Conservation (phyloP, 345 rosid species). For the Aegle marmelos region DNA sequence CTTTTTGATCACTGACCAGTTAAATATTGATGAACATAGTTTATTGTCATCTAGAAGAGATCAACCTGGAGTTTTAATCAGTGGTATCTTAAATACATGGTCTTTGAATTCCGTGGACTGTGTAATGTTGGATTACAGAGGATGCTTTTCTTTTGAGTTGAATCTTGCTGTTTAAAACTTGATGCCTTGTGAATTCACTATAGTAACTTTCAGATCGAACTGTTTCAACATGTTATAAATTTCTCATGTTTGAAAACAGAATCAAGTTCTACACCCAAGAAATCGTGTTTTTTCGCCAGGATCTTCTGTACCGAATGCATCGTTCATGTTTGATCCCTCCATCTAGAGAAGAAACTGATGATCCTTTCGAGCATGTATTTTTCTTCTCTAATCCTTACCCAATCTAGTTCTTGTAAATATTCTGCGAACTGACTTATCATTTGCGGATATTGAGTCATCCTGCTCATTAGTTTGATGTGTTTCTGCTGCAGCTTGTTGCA, state of each 20-base stretch:
- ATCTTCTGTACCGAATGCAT: constrained; percentile 86
- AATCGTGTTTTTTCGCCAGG: constrained; percentile 85
- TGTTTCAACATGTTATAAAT: constrained; percentile 1
- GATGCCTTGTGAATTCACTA: constrained; percentile 3
- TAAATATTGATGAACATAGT: constrained; percentile 2
- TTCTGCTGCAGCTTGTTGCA: constrained; percentile 73
- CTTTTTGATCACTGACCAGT: not conserved
- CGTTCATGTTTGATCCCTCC: constrained; percentile 89
- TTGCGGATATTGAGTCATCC: not conserved
- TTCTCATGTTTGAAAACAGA: constrained; percentile 44
- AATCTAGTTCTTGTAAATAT: not conserved
- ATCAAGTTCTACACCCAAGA: constrained; percentile 86
- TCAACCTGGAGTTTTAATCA: too few species aligned
- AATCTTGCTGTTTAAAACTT: not conserved
- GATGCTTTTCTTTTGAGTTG: not conserved
- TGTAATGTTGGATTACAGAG: not conserved
- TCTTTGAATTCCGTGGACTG: constrained; percentile 4
- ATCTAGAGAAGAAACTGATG: constrained; percentile 75
- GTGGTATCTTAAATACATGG: not conserved
- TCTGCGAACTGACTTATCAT: not conserved
- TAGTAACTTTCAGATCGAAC: not conserved
- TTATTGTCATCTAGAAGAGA: not conserved
- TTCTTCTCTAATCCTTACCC: not conserved
- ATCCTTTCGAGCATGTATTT: constrained; percentile 79
- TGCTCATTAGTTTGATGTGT: constrained; percentile 9